Base-by-base conservation (phyloP, 768 basidiomycete genomes). In the Inosperma sp. region DNA sequence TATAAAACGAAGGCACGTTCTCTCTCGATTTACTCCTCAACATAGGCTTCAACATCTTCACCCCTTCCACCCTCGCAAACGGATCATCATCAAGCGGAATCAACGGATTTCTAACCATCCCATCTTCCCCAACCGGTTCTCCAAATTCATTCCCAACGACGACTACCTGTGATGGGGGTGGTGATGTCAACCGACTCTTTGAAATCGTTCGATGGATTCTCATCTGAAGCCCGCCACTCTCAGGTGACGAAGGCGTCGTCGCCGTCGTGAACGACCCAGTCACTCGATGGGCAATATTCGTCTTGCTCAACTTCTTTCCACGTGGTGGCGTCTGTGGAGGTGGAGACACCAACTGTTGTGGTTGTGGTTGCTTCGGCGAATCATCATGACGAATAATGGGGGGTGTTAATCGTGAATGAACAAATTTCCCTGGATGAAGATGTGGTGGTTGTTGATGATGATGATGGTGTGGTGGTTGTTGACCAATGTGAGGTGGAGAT, bases 31-130 rank as follows among this genome's bases (percentile, higher is more conserved):
- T 35, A 26, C 21, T 44, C 4, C 51, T 48, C 16, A 13, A 19
- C 27, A 60, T 35, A 3, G 66, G 61, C 42, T 64, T 68, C 30
- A 80, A 27, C 69, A 84, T 61, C 58, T 61, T 76, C 7, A 83
- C 80, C 14, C 78, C 80, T 33, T 76, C 74, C 0, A 62, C 65
- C 58, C 75, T 76, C 8, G 81, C 82, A 63, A 84, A 83, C 3
- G 82, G 77, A 60, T 79, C 79, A 43, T 74, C 75, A 36, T 75
- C 73, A 33, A 75, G 62, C 22, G 72, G 68, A 5, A 78, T 61
- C 7, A 72, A 72, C 21, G 67, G 65, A 45, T 64, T 60, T 21
- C 62, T 49, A 14, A 65, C 63, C 3, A 60, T 56, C n/a, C 61
- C 59, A 7, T 63, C 61, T 19, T 67, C 66, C n/a, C 65, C 35